phyloP scores from a whole-genome alignment of 2,329 filamentous ascomycete species.

The Magnaporthiopsis rhizophila region DNA sequence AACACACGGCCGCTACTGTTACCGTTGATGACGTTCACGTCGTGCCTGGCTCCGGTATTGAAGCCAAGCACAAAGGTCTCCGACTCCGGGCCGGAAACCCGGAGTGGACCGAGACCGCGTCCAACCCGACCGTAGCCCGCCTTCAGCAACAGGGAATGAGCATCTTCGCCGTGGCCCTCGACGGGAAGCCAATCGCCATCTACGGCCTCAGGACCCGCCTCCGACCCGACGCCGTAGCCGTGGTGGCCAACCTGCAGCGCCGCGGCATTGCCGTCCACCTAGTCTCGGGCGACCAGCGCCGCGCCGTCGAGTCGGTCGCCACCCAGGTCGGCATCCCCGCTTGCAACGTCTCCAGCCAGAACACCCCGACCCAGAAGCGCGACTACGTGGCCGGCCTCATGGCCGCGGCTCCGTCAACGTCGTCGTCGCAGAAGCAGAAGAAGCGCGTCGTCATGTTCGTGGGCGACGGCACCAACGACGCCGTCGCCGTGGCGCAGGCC shows the following conservation, averaged over 20 bases:
- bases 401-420: not conserved
- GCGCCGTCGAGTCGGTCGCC: slow-evolving; percentile 5
- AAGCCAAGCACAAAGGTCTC: slow-evolving; percentile 24
- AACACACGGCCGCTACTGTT: not conserved
- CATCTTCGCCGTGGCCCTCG: slow-evolving; percentile 19
- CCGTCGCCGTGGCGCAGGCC: slow-evolving; percentile 51
- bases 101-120: slow-evolving; percentile 28
- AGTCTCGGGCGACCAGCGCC: slow-evolving; percentile 47
- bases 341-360: slow-evolving; percentile 32
- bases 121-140: slow-evolving; percentile 13
- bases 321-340: slow-evolving; percentile 17
- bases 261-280: slow-evolving; percentile 44
- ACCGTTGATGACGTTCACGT: slow-evolving; percentile 21
- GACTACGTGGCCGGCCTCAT: slow-evolving; percentile 38
- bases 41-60: slow-evolving; percentile 31
- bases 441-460: slow-evolving; percentile 42
- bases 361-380: slow-evolving; percentile 46
- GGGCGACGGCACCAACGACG: slow-evolving; percentile 59
- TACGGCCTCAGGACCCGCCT: slow-evolving; percentile 38
- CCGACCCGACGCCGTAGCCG: slow-evolving; percentile 29
- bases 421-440: not conserved
- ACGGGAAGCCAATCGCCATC: slow-evolving; percentile 23
- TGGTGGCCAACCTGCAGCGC: slow-evolving; percentile 35
- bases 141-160: slow-evolving; percentile 18
- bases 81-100: slow-evolving; percentile 36